Base-by-base conservation (phyloP, 495 filamentous ascomycete genomes). In the Neurospora sp. region DNA sequence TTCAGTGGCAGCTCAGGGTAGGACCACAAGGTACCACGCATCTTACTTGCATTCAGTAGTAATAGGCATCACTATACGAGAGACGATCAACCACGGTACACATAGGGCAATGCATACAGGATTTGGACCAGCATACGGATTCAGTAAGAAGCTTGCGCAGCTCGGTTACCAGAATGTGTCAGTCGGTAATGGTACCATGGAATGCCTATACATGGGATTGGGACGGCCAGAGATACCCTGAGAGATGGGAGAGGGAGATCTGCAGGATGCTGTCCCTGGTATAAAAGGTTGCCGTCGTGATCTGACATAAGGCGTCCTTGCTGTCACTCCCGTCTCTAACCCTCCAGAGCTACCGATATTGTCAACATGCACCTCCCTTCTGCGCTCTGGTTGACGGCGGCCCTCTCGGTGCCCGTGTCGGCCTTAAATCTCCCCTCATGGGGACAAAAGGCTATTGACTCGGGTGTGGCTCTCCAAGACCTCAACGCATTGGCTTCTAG, bases 401-500 rank as follows among this genome's bases (percentile, higher is more conserved):
- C 46, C n/a, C 54, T 72, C 27, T 71, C 37, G 3, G 70, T 59
- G 9, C 54, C 54, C 12, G 74, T 70, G 16, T 66, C 48, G 12
- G 73, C 77, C 39, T 39, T 73, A 39, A 72, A 46, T 44, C 31
- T 77, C 6, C 75, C 77, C 14, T 4, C 72, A 11, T 79, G 75
- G 20, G 75, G 46, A 37, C 76, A 79, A 54, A 18, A 46, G 4
- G 76, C 76, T 18, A 70, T 80, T 39, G 78, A 80, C 54, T 74
- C 74, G 0, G 78, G 77, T 9, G 31, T 78, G 16, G 78, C 76
- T 18, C 76, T 80, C 18, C 40, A 73, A 23, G 72, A 71, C 7
- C 75, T 80, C 59, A 80, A 76, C 40, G 72, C 20, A 66, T 75
- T 39, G 77, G 77, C 11, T 66, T 78, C 66, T 27, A 72, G 16